Evolutionary conservation across 225 moss, liverwort and hornwort genomes (phyloP), one percentile per base, ranked within the genome.

Genomic region (Pleurozium schreberi): DNA sequence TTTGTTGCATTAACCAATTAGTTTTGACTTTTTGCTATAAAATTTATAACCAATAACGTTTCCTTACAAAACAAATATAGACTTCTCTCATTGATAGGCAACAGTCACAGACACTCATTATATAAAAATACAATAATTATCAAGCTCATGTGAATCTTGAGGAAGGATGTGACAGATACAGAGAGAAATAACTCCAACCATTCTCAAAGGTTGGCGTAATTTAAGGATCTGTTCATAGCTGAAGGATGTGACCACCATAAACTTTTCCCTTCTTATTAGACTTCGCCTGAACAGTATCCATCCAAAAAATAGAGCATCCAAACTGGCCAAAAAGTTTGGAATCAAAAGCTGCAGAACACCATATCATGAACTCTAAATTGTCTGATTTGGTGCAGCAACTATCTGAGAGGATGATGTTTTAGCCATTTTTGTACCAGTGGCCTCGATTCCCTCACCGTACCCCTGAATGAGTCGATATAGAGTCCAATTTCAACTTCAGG

Each of bases 31-130:
- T 28, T 58, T 16, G 40, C 11, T 18, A 7, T 0, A 18, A 58
- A n/a, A 27, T 18, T 2, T 18, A 18, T 18, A 12, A 59, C 12
- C 5, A 40, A 42, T 8, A 4, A 28, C 1, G 0, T 18, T 34
- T 34, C 23, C 36, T 77, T 12, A 14, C 9, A 9, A 77, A 53
- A 77, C 76, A 76, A 36, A 23, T 52, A 8, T 14, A 36, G 9
- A 23, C 14, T 36, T 34, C 14, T 78, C 25, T n/a, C 7, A 40
- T 58, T 28, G 27, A 58, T 80, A 58, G 3, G 27, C 1, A 40
- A 58, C 8, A n/a, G 17, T 27, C 27, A 1, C 57, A 38, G 10
- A 57, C n/a, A 57, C 17, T 57, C 10, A 57, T 26, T 15, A 11
- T 7, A 58, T 11, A 11, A 40, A 79, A 79, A 57, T 18, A 27